phyloP scores from a whole-genome alignment of 1,284 basidiomycete genomes.

The Leccinum proliferum region DNA sequence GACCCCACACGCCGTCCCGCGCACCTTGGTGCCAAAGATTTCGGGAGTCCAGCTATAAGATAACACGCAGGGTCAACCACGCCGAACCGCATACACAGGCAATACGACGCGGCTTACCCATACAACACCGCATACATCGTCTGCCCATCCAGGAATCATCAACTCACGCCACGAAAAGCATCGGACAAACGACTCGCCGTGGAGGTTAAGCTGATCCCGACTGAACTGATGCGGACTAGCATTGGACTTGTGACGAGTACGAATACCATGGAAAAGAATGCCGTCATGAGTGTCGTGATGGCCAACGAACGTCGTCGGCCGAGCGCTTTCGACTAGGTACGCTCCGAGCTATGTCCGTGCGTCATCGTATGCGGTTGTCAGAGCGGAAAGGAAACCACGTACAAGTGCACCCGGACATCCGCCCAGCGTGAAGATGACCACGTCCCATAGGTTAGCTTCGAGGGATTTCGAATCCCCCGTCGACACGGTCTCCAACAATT shows the following conservation, averaged over 20 bases:
- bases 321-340: constrained; percentile 77
- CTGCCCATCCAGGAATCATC: constrained; percentile 29
- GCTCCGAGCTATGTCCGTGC: constrained; percentile 66
- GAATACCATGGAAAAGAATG: constrained; percentile 74
- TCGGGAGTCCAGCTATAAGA: constrained; percentile 76
- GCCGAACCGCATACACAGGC: too few species aligned
- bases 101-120: constrained; percentile 38
- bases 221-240: constrained; percentile 71
- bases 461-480: constrained; percentile 41
- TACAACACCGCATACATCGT: constrained; percentile 92
- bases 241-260: constrained; percentile 54
- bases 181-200: constrained; percentile 48
- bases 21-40: constrained; percentile 82
- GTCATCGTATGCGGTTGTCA: constrained; percentile 7
- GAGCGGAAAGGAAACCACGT: constrained; percentile 20
- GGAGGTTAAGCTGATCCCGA: constrained; percentile 77
- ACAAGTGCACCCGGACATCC: constrained; percentile 87
- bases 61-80: neutral
- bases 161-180: neutral
- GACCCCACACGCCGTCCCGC: constrained; percentile 89
- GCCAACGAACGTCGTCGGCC: constrained; percentile 81
- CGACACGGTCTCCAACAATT: constrained; percentile 67
- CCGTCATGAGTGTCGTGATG: constrained; percentile 77
- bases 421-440: constrained; percentile 77
- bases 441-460: constrained; percentile 71